Evolutionary conservation across 2,329 filamentous ascomycete species (phyloP), one percentile per base, ranked within the genome.

Genomic region (Lecanicillium sp.): DNA sequence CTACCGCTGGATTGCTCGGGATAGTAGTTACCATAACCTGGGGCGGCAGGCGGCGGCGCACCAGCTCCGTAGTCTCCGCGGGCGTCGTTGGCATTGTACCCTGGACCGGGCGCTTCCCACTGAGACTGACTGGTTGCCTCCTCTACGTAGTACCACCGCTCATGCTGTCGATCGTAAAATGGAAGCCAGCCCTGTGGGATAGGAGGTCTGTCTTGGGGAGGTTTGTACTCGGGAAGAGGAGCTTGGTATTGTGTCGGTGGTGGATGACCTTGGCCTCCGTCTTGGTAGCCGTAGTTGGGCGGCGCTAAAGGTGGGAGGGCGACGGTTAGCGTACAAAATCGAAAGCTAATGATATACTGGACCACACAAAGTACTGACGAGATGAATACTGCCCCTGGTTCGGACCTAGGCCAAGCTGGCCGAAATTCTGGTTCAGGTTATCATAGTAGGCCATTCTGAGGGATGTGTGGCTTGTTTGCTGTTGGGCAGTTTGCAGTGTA

Each of bases 91-190:
- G 43, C 40, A 3, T 49, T 48, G 36, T 56, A 52, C 11, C 59
- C 58, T 11, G 22, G 22, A 25, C 22, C 22, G 3, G 79, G 77
- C 13, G 68, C 64, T 45, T 81, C 75, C 79, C 79, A 83, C 56
- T 83, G 78, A 0, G 75, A 71, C 42, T 68, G 70, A 15, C 77
- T 75, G 11, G 75, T 75, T 33, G 71, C 64, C 41, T 75, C 62
- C 55, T 83, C 77, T 41, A 77, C 66, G 51, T 80, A 85, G 60
- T 75, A 83, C 63, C 75, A 82, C 40, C 75, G 73, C 51, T 79
- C 73, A 43, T 68, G 63, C 42, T 64, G 66, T 41, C 74, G 69
- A 47, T 84, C 79, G 59, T 71, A 84, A 55, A 80, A 72, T 17
- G 76, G 65, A 19, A 64, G 60, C 79, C 80, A 84, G 47, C 79